Evolutionary conservation across 495 filamentous ascomycete species (phyloP).

Genomic region (Podospora tetraspora): DNA sequence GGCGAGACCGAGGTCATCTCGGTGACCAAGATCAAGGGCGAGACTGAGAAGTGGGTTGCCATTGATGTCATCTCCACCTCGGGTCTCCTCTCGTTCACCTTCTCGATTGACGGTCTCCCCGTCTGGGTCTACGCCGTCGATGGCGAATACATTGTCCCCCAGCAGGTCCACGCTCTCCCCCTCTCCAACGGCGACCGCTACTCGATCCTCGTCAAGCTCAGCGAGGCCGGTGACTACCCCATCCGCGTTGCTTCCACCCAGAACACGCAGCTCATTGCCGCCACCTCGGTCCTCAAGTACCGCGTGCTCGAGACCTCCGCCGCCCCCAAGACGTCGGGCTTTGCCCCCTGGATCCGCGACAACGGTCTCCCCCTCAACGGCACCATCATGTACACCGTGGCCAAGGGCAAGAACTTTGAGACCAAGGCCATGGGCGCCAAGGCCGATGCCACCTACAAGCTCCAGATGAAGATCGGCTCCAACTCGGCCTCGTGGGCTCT

Average conservation of each 20-base stretch:
- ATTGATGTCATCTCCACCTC: slow-evolving; percentile 46
- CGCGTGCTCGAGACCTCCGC: slow-evolving; percentile 19
- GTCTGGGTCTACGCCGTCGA: slow-evolving; percentile 45
- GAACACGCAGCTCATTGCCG: slow-evolving; percentile 35
- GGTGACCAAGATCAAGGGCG: slow-evolving; percentile 28
- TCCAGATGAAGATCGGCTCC: slow-evolving; percentile 35
- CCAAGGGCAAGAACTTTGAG: slow-evolving; percentile 36
- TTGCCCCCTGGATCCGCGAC: slow-evolving; percentile 39
- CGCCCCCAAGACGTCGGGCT: slow-evolving; percentile 13
- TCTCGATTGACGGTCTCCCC: slow-evolving; percentile 44
- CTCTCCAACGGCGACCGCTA: slow-evolving; percentile 41
- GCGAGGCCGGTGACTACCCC: slow-evolving; percentile 34
- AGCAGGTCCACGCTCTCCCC: slow-evolving; percentile 33
- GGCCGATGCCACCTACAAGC: slow-evolving; percentile 39
- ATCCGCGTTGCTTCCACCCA: slow-evolving; percentile 35
- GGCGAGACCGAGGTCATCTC: slow-evolving; percentile 33
- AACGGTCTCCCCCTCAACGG: slow-evolving; percentile 31
- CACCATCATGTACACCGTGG: slow-evolving; percentile 33
- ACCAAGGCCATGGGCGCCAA: slow-evolving; percentile 30
- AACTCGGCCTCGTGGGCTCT: slow-evolving; percentile 45
- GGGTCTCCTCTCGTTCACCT: slow-evolving; percentile 30
- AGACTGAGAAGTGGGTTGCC: slow-evolving; percentile 36
- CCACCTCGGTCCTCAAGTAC: slow-evolving; percentile 25
- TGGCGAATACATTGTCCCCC: slow-evolving; percentile 40
- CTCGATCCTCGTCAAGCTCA: slow-evolving; percentile 37